Percentiles rank a stretch among this genome's conserved stretches.
Evolutionary conservation across 345 rosid genomes (phyloP).

Genomic region (Citrus sinensis): DNA sequence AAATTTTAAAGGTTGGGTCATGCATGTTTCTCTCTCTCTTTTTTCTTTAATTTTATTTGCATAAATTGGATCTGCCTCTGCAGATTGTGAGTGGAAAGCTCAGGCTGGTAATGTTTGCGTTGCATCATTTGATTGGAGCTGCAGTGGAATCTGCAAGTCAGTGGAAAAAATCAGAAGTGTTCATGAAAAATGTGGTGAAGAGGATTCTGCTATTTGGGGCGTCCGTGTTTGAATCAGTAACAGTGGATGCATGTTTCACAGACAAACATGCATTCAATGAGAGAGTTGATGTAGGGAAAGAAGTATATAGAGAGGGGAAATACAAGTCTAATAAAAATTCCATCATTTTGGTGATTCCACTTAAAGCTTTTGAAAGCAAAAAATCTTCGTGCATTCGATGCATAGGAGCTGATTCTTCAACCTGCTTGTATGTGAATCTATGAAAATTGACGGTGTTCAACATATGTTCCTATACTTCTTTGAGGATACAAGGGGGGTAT

Average conservation of each 20-base stretch:
- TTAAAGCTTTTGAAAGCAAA: neutral
- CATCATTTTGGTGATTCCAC: neutral
- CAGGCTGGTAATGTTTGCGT: constrained; percentile 84
- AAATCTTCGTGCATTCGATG: neutral
- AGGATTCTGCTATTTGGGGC: constrained; percentile 85
- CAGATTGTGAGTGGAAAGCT: constrained; percentile 98
- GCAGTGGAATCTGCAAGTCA: constrained; percentile 96
- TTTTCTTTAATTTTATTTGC: neutral
- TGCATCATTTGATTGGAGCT: constrained; percentile 97
- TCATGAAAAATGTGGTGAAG: constrained; percentile 87
- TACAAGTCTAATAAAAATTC: neutral
- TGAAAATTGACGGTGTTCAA: neutral
- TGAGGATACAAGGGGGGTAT: neutral
- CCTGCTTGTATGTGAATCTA: neutral
- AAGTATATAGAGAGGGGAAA: neutral
- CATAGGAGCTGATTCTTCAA: neutral
- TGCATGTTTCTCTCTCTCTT: neutral
- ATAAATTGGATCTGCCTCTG: neutral
- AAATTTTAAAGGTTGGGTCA: neutral
- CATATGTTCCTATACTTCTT: neutral
- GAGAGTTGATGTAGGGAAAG: neutral
- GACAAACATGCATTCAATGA: neutral
- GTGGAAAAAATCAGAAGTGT: constrained; percentile 84
- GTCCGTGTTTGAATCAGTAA: constrained; percentile 32
- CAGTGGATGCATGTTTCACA: neutral